These are phyloP conservation scores for Drechslerella stenobrocha DNA, from an alignment of 2,329 filamentous ascomycete species.

Conservation along the genomic window DNA sequence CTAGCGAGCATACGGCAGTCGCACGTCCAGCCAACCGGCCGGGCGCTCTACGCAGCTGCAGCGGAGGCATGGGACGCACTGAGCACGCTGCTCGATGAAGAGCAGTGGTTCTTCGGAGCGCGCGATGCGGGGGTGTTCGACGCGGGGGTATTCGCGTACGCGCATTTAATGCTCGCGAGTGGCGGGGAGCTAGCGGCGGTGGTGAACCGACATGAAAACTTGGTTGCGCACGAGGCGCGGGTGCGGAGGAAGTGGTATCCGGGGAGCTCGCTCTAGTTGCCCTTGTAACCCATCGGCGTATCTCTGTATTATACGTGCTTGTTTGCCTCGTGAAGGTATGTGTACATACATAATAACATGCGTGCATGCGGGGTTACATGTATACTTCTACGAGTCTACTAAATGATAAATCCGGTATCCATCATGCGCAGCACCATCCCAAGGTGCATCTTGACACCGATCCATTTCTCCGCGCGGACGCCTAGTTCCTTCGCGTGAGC, in stretches of 20 bases:
- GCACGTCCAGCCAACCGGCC: slow-evolving; percentile 59
- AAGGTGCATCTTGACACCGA: slow-evolving; percentile 63
- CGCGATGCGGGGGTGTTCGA: slow-evolving; percentile 74
- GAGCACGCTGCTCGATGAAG: slow-evolving; percentile 63
- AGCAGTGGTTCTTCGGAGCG: slow-evolving; percentile 66
- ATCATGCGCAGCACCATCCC: slow-evolving; percentile 56
- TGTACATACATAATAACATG: neutral
- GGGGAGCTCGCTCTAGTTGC: neutral
- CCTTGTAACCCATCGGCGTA: no score
- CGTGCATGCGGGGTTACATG: neutral
- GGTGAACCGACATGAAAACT: slow-evolving; percentile 63
- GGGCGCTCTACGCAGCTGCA: slow-evolving; percentile 65
- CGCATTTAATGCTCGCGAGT: slow-evolving; percentile 68
- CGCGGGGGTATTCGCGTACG: slow-evolving; percentile 86
- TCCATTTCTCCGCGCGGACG: slow-evolving; percentile 67
- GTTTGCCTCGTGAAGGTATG: neutral
- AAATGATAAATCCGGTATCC: neutral
- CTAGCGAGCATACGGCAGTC: slow-evolving; percentile 71
- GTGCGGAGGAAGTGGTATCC: slow-evolving; percentile 59
- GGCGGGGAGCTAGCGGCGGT: slow-evolving; percentile 64
- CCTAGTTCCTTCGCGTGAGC: slow-evolving; percentile 65
- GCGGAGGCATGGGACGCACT: slow-evolving; percentile 67
- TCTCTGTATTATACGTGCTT: no score
- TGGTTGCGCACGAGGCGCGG: slow-evolving; percentile 68
- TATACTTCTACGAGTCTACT: neutral